Base-by-base conservation (phyloP, 768 basidiomycete genomes). In the Tylopilus plumbeoviolaceoides region DNA sequence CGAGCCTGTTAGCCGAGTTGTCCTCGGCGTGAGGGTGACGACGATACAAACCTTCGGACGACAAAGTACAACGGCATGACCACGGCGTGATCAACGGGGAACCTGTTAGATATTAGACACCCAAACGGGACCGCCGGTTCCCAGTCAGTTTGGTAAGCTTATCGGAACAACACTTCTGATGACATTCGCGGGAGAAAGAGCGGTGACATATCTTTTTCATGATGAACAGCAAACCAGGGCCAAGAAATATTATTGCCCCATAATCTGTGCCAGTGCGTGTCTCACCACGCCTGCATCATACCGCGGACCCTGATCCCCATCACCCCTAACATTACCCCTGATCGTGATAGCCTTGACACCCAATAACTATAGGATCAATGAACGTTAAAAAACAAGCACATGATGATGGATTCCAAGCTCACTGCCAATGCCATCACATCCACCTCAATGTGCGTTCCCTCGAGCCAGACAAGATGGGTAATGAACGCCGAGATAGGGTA, bases 401-500 rank as follows among this genome's bases (percentile, higher is more conserved):
- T 25, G 35, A 42, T 33, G 54, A 48, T 44, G 46, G 21, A 49
- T 42, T 23, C 18, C 27, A 38, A 45, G 42, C 84, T 64, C 61
- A 91, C 93, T 40, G 78, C 78, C 44, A 94, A 78, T 10, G 68
- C 70, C 43, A 67, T 65, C 36, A 75, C 73, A 63, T 95, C 85
- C 21, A 95, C 82, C 0, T 68, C 57, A 9, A 97, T 79, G 9
- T 64, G 62, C 4, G 83, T 79, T 2, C 79, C 84, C 61, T 81
- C 78, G 10, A 94, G 76, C 69, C 88, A 87, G 5, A 94, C 81
- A 25, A 97, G 67, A 69, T 95, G 91, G 6, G 91, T 93, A 54
- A 97, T 74, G 64, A 93, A 91, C 1, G 89, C 86, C 17, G 87
- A 87, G 6, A 82, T 70, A 6, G 89, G 89, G 61, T 88, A 90